These are phyloP conservation scores for Syzygium grande DNA, from an alignment of 345 rosid genomes.

Conservation along the genomic window DNA sequence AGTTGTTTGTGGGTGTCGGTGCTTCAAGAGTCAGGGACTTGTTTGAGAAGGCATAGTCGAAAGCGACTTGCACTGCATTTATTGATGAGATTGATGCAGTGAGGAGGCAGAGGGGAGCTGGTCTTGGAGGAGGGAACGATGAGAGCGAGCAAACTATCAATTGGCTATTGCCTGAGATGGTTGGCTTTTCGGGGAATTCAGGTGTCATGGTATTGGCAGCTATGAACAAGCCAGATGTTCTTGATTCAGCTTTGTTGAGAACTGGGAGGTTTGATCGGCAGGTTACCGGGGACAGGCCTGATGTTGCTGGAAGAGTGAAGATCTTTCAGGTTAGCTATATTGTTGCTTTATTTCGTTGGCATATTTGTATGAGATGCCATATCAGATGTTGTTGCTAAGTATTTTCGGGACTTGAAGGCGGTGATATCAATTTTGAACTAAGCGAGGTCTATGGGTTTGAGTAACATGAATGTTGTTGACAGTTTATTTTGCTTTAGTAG, in stretches of 20 bases:
- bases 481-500: background rate
- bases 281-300: slow-evolving; percentile 20
- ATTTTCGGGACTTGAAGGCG: background rate
- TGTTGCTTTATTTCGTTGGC: background rate
- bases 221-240: slow-evolving; percentile 11
- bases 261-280: slow-evolving; percentile 32
- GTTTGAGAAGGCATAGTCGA: slow-evolving; percentile 31
- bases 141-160: slow-evolving; percentile 34
- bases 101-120: slow-evolving; percentile 25
- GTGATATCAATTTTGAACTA: background rate
- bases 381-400: background rate
- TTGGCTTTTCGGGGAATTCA: slow-evolving; percentile 25
- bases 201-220: slow-evolving; percentile 22
- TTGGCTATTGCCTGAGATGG: slow-evolving; percentile 31
- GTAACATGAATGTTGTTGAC: background rate
- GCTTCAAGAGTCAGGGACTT: slow-evolving; percentile 29
- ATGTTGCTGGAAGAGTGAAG: slow-evolving; percentile 20
- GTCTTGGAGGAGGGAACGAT: slow-evolving; percentile 15
- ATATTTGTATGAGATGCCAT: background rate
- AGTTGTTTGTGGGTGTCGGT: slow-evolving; percentile 42
- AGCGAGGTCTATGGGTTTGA: background rate
- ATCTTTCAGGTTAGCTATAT: slow-evolving; percentile 10
- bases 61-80: slow-evolving; percentile 31
- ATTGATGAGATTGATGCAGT: slow-evolving; percentile 31
- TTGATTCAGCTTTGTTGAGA: slow-evolving; percentile 27